Base-by-base conservation (phyloP, 805 yeast species). In the Tetrapisispora taiwanensis region DNA sequence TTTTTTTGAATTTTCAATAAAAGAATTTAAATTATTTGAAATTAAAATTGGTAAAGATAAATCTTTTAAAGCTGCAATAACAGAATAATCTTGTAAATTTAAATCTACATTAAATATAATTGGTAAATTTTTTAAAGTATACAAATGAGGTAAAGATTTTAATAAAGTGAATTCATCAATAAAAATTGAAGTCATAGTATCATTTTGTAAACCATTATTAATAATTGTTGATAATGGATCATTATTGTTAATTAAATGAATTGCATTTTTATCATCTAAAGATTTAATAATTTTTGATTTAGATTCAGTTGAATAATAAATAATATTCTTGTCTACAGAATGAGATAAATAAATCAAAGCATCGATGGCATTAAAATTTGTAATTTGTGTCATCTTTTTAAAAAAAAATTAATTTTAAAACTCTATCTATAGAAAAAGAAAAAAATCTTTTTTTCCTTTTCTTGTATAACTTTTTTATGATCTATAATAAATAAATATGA, bases 1-100 rank as follows among this genome's bases (percentile, higher is more conserved):
- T 22, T 79, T 73, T 37, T 75, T 63, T 6, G 84, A 70, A 48
- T 75, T 70, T 42, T 72, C 72, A 37, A 69, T 63, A 9, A 81
- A 69, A 48, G 81, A 86, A 28, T 67, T 58, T 6, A 73, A 59
- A 32, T 70, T 65, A 54, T 76, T 79, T n/a, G 95, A 84, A 44
- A 88, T 73, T 49, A 89, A 62, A 20, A 82, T 69, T 7, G 78
- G 73, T 52, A 71, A 74, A 14, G 78, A 78, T 34, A 82, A 68
- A 60, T 85, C 90, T 58, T 89, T 79, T 52, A 84, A 69, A 7
- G 86, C 74, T n/a, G 90, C 69, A 24, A 86, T 74, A 14, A 75
- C 67, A 24, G 84, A 77, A 63, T 71, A 85, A 60, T 88, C 95
- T 49, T 72, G 71, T 43, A 70, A 61, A n/a, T 69, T 48, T 41